phyloP scores from a whole-genome alignment of 176 grass and related monocot species.

The Alloteropsis semialata region DNA sequence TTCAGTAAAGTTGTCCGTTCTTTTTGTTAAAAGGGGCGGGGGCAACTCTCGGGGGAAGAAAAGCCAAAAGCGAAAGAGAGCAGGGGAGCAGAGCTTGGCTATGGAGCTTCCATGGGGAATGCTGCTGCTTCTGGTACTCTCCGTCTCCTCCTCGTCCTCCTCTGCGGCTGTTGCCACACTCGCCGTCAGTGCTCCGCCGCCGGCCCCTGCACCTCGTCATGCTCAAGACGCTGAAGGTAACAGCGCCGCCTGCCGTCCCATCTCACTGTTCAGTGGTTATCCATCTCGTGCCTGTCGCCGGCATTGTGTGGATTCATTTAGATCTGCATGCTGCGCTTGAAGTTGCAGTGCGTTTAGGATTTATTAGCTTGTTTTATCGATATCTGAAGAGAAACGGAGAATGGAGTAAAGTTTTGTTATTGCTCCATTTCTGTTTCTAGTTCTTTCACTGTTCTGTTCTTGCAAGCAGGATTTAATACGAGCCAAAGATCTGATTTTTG shows the following conservation, averaged over 20 bases:
- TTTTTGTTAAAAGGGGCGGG: not conserved
- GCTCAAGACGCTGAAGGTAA: constrained; percentile 36
- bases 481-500: not conserved
- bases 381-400: not conserved
- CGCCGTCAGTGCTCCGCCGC: constrained; percentile 32
- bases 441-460: not conserved
- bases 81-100: not conserved
- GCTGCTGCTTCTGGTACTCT: constrained; percentile 18
- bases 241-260: not conserved
- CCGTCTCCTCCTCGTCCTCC: constrained; percentile 10
- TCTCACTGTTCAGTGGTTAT: not conserved
- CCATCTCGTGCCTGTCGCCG: too few species aligned
- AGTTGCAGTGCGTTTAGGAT: not conserved
- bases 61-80: constrained; percentile 15
- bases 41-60: not conserved
- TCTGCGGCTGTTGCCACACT: constrained; percentile 28
- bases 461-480: not conserved
- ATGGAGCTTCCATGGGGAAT: constrained; percentile 41
- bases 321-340: not conserved
- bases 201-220: not conserved
- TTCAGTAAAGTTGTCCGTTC: not conserved
- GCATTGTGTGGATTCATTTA: not conserved
- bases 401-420: not conserved
- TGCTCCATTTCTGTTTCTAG: not conserved
- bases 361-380: not conserved